Evolutionary conservation across 768 basidiomycete species (phyloP), one percentile per base, ranked within the genome.

Genomic region (Boletus coccyginus): DNA sequence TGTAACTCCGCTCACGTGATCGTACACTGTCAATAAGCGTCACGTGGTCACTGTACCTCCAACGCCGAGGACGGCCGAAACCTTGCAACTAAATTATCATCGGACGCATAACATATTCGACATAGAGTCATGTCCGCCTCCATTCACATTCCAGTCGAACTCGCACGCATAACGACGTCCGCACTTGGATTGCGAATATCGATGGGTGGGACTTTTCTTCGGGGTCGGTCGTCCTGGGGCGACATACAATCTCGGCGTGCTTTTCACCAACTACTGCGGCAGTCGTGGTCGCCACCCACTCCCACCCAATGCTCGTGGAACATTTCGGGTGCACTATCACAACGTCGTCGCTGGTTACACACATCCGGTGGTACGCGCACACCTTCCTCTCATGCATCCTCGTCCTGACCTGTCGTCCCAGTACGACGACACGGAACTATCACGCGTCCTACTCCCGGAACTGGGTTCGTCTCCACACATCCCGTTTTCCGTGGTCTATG

Each of bases 371-470:
- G 68, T 70, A 46, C 31, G 57, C 12, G 39, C n/a, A 0, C 11
- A 13, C 29, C 16, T 35, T 38, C n/a, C n/a, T n/a, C 19, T 38
- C 47, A 32, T 16, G 24, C 14, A 4, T 27, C 2, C 24, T 38
- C 2, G 24, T 38, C 19, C n/a, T 46, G 39, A 50, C 31, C 14
- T 38, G 24, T 38, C 29, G 10, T 39, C 19, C 19, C 31, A 62
- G 62, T 39, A 21, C 69, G 31, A 32, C 65, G 59, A 17, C 87
- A 90, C 65, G 84, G 80, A n/a, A 63, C 68, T 48, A 69, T 87
- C 38, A 75, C 75, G n/a, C 81, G 85, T 40, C 88, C 88, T 60
- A 72, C 75, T 47, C 81, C 85, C 7, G 89, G 88, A 42, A 86
- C 85, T 48, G 88, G 89, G 88, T 89, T 59, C 41, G 78, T 61